Conservation (phyloP, 202 grass and related monocot genomes). For the Panicum hallii region DNA sequence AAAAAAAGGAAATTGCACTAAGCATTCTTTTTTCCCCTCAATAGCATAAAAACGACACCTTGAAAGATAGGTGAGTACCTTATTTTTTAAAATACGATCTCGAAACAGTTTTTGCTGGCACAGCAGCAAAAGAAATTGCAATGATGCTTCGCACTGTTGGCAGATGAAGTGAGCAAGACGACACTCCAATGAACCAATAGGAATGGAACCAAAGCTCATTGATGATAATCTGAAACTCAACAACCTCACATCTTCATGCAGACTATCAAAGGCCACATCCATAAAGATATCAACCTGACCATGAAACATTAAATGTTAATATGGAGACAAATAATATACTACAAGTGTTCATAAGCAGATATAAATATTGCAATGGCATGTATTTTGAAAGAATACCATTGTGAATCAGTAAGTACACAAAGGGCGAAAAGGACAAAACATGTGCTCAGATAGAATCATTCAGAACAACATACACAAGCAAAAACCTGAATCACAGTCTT, state of each 20-base stretch:
- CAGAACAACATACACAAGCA: constrained; percentile 17
- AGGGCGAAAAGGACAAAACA: background rate
- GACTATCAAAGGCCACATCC: constrained; percentile 87
- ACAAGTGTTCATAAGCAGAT: constrained; percentile 25
- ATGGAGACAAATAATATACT: constrained; percentile 27
- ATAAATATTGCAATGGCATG: constrained; percentile 17
- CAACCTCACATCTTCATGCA: constrained; percentile 84
- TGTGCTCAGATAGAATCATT: constrained; percentile 6
- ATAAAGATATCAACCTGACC: constrained; percentile 92
- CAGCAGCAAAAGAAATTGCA: constrained; percentile 91
- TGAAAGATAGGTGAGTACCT: constrained; percentile 51
- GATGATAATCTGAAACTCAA: constrained; percentile 61
- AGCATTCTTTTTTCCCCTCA: background rate
- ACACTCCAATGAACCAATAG: constrained; percentile 50
- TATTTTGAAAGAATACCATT: constrained; percentile 7
- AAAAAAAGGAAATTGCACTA: background rate
- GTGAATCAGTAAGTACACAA: background rate
- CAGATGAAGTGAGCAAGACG: constrained; percentile 71
- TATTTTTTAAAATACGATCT: constrained; percentile 88
- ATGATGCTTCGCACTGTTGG: constrained; percentile 87
- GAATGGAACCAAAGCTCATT: constrained; percentile 48
- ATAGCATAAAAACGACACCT: constrained; percentile 22
- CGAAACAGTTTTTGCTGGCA: constrained; percentile 92
- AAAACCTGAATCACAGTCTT: background rate
- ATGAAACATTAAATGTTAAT: constrained; percentile 39